A percentile compares a stretch with the other conserved stretches of the same genome.
These are phyloP conservation scores for Naegleria gruberi DNA, from an alignment of 208 protist genomes.

Conservation along the genomic window DNA sequence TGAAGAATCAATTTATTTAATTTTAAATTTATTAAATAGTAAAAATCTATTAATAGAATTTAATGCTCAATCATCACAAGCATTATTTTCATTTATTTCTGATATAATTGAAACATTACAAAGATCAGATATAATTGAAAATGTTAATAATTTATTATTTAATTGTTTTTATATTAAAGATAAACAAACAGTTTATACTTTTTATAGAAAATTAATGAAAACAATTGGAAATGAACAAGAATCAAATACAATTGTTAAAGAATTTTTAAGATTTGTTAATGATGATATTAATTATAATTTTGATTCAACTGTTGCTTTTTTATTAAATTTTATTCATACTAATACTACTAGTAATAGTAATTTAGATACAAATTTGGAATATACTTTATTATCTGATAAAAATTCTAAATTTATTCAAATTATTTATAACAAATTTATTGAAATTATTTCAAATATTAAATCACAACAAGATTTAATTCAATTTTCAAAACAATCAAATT, in stretches of 20 bases:
- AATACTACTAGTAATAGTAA: not conserved
- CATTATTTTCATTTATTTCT: not conserved
- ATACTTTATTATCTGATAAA: not conserved
- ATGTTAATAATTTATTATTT: not conserved
- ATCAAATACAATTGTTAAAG: not conserved
- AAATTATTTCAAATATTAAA: not conserved
- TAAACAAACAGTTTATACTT: not conserved
- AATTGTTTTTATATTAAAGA: not conserved
- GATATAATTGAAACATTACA: not conserved
- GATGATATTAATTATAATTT: not conserved
- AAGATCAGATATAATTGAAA: not conserved
- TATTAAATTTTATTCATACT: not conserved
- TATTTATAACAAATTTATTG: not conserved
- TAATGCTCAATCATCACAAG: not conserved
- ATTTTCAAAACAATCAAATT: not conserved
- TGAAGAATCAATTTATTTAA: not conserved
- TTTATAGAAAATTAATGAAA: not conserved
- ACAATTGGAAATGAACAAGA: not conserved
- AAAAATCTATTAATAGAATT: not conserved
- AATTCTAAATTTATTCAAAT: not conserved
- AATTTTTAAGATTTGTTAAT: conserved; percentile 3
- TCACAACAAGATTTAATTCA: too few relatives aligned
- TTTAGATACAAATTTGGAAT: not conserved
- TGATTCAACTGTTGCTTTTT: not conserved
- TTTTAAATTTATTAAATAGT: not conserved